These are phyloP conservation scores for Pyricularia sp. DNA, from an alignment of 2,329 filamentous ascomycete species.

Conservation along the genomic window DNA sequence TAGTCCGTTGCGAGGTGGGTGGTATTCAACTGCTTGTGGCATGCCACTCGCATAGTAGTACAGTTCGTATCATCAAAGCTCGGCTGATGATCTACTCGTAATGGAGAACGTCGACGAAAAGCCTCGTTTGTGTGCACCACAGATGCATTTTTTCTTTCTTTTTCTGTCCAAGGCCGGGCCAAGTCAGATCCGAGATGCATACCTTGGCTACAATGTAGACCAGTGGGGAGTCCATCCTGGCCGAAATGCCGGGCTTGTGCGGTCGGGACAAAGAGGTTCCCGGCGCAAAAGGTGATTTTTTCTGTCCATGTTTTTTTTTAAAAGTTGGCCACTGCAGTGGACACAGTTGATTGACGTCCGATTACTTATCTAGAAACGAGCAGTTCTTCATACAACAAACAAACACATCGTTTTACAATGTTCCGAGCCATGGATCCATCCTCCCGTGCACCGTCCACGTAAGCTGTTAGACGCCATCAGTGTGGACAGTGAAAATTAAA, in stretches of 20 bases:
- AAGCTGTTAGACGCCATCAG: no score
- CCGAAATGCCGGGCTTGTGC: not conserved
- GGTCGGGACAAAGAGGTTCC: not conserved
- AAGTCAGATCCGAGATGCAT: not conserved
- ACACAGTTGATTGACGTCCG: no score
- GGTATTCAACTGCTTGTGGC: not conserved
- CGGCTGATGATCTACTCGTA: not conserved
- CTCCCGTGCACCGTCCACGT: no score
- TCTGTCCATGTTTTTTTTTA: not conserved
- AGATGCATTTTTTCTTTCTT: not conserved
- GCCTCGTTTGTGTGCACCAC: not conserved
- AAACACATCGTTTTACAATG: no score
- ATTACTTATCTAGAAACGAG: no score
- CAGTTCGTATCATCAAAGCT: not conserved
- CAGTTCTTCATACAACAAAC: no score
- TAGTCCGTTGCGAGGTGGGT: not conserved
- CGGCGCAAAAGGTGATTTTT: no score
- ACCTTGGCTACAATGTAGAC: no score
- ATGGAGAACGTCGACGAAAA: not conserved
- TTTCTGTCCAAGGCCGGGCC: not conserved
- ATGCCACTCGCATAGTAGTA: not conserved
- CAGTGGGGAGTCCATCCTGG: not conserved
- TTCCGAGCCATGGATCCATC: no score
- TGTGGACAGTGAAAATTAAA: no score
- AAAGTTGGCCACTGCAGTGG: not conserved